A percentile compares a stretch with the other conserved stretches of the same genome.
Evolutionary conservation across 306 rosid genomes (phyloP).

Genomic region (barrel medic (Medicago truncatula)): DNA sequence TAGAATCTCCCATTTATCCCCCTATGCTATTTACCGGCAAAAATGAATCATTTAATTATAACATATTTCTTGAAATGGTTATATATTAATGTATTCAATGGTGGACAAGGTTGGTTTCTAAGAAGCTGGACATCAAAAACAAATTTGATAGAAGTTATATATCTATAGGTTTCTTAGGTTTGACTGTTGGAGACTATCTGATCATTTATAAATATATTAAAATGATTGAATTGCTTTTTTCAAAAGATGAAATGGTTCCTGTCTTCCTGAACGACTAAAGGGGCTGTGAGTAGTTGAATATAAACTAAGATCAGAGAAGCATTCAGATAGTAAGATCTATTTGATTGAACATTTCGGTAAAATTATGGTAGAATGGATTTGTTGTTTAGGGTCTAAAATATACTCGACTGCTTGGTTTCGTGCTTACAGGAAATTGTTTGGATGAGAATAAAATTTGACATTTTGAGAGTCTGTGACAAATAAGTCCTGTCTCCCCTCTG

Average conservation of each 20-base stretch:
- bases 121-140: conserved; percentile 13
- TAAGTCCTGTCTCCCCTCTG: neutral
- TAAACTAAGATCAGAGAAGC: conserved; percentile 10
- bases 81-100: neutral
- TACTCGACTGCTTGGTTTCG: neutral
- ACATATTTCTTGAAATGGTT: conserved; percentile 33
- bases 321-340: conserved; percentile 4
- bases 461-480: conserved; percentile 3
- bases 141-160: neutral
- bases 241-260: neutral
- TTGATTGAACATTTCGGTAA: conserved; percentile 18
- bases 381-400: neutral
- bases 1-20: neutral
- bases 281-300: conserved; percentile 27
- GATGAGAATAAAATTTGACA: neutral
- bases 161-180: conserved; percentile 13
- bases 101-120: neutral
- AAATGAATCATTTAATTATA: neutral
- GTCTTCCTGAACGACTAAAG: neutral
- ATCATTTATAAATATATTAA: conserved; percentile 23
- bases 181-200: neutral
- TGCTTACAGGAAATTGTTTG: neutral
- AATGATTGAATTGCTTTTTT: neutral
- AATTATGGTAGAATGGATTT: conserved; percentile 13
- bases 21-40: neutral